Conservation (phyloP, 495 filamentous ascomycete species). For the Thozetella sp. region DNA sequence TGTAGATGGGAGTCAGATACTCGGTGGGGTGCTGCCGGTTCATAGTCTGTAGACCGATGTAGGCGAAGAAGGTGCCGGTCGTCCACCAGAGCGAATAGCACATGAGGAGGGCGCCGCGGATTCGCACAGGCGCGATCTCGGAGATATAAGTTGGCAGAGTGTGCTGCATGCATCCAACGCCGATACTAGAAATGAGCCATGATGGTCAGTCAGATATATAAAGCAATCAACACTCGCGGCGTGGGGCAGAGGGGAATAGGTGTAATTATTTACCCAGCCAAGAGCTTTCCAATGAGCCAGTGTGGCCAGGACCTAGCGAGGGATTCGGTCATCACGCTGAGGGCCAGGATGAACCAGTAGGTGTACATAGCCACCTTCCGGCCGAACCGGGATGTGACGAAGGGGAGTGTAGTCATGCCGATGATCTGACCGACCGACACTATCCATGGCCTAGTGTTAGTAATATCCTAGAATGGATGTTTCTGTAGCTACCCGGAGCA, state of each 20-base stretch:
- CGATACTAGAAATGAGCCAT: too few relatives aligned
- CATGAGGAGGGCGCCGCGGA: slow-evolving; percentile 12
- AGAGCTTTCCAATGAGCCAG: slow-evolving; percentile 10
- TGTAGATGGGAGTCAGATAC: slow-evolving; percentile 11
- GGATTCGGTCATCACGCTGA: slow-evolving; percentile 5
- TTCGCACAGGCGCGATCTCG: slow-evolving; percentile 8
- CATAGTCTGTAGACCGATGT: slow-evolving; percentile 4
- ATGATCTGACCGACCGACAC: too few relatives aligned
- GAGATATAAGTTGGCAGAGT: slow-evolving; percentile 11
- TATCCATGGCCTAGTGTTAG: too few relatives aligned
- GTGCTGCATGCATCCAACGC: slow-evolving; percentile 13
- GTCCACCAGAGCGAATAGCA: slow-evolving; percentile 13
- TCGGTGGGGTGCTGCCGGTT: slow-evolving; percentile 8
- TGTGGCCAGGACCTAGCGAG: slow-evolving; percentile 3
- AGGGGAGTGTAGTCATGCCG: slow-evolving; percentile 7
- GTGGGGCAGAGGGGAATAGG: too few relatives aligned
- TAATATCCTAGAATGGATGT: too few relatives aligned
- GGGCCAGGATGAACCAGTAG: slow-evolving; percentile 10
- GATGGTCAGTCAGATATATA: too few relatives aligned
- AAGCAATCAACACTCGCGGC: too few relatives aligned
- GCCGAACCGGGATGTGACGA: slow-evolving; percentile 8
- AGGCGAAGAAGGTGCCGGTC: slow-evolving; percentile 9
- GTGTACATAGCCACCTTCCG: slow-evolving; percentile 13
- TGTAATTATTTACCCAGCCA: too few relatives aligned
- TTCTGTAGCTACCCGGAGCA: too few relatives aligned